Base-by-base conservation (phyloP, 768 basidiomycete species). In the Podaxis carcinomalis region DNA sequence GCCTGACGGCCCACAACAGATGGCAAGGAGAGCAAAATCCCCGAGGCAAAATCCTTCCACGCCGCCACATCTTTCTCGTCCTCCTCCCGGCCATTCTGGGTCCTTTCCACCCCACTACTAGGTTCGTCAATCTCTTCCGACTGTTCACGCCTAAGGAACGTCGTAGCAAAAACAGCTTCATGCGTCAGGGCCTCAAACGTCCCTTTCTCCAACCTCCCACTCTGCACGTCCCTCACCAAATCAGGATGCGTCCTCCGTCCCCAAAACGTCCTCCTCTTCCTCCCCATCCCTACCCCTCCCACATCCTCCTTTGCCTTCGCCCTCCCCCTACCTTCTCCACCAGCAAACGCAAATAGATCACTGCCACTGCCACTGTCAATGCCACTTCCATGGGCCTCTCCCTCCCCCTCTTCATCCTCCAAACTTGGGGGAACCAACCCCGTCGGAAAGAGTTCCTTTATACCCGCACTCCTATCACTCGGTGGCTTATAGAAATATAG, bases 401-500 rank as follows among this genome's bases (percentile, higher is more conserved):
- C 65, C 35, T 69, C 67, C 11, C 63, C 67, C 0, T 75, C 79
- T 5, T 79, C 77, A n/a, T 81, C 83, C 54, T 87, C 84, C 49
- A 81, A 73, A 14, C 75, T 74, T 0, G 80, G 78, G 0, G 83
- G 79, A 0, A 89, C 83, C 16, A 90, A 73, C 6, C 77, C 83
- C 0, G 83, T 79, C 9, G 90, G 87, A 67, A 95, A 95, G 25
- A 93, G 74, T 6, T 88, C 86, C 69, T 87, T 90, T 56, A 93
- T 79, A 0, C 79, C 87, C 1, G 77, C 74, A 23, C 73, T 75
- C 59, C 86, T 77, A 64, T 95, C 93, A 28, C 80, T 77, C 0
- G 93, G 91, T 0, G 91, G 85, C 67, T 95, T 95, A 70, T 90
- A 93, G 68, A 95, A 90, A 70, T 90, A 88, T 52, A 95, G 67